These are phyloP conservation scores for Sclerospora graminicola DNA, from an alignment of 352 stramenopile species.

Conservation along the genomic window DNA sequence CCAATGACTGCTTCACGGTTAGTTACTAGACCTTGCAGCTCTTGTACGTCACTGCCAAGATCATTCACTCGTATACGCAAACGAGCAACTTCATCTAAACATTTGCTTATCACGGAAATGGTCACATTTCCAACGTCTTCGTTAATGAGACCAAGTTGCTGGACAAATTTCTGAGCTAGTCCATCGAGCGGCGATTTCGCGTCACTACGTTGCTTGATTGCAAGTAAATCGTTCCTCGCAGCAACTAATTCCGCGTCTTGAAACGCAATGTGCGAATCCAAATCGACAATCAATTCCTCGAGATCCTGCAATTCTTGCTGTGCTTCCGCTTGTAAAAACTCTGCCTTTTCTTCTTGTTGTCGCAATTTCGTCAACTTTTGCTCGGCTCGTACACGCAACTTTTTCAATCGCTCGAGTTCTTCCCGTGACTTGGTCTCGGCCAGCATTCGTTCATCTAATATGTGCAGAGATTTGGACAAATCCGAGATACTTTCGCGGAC, in stretches of 20 bases:
- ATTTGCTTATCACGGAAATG: slow-evolving; percentile 31
- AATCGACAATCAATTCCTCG: slow-evolving; percentile 65
- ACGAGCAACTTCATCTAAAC: slow-evolving; percentile 40
- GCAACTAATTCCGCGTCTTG: slow-evolving; percentile 57
- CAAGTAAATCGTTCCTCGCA: too few relatives aligned
- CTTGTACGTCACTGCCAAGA: slow-evolving; percentile 26
- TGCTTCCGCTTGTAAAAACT: slow-evolving; percentile 40
- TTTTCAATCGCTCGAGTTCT: slow-evolving; percentile 57
- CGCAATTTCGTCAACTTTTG: slow-evolving; percentile 42
- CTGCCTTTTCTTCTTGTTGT: slow-evolving; percentile 39
- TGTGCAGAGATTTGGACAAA: slow-evolving; percentile 41
- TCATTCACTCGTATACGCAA: slow-evolving; percentile 37
- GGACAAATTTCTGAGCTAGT: slow-evolving; percentile 19
- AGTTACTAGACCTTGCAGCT: slow-evolving; percentile 26
- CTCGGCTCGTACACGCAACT: slow-evolving; percentile 55
- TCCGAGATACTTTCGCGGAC: slow-evolving; percentile 72
- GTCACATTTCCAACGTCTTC: neutral
- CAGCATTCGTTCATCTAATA: slow-evolving; percentile 58
- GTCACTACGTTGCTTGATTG: slow-evolving; percentile 33
- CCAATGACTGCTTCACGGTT: slow-evolving; percentile 37
- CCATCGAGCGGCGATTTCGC: slow-evolving; percentile 38
- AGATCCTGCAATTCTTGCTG: slow-evolving; percentile 64
- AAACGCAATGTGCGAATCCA: slow-evolving; percentile 75
- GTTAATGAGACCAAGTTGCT: slow-evolving; percentile 16
- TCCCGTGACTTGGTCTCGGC: slow-evolving; percentile 43